Base-by-base conservation (phyloP, 2,329 filamentous ascomycete species). In the Talaromyces atroroseus region DNA sequence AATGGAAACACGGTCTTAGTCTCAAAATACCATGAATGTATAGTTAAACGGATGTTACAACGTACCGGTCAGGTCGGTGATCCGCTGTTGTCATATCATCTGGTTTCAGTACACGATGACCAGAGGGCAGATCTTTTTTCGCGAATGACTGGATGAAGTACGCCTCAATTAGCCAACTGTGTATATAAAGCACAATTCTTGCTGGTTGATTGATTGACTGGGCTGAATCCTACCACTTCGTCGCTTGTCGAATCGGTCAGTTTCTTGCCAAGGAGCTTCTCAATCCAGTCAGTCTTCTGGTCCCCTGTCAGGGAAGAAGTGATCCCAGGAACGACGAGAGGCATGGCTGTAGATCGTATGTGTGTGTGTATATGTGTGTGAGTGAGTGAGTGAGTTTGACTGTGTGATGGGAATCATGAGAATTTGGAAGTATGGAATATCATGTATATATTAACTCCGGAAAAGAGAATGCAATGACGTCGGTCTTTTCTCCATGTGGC, bases 201-300 rank as follows among this genome's bases (percentile, higher is more conserved):
- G 10, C 14, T 36, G 14, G 5, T 2, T 36, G 14, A 2, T 16
- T 36, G 5, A 16, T 16, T 32, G 26, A 21, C 16, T 11, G 3
- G 24, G 20, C 38, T 16, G 36, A 11, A 40, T 23, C 60, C 68
- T 60, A 75, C 73, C 29, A 64, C 63, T 44, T 68, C 67, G 63
- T 74, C 68, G n/a, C 60, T 68, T 4, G 63, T 59, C 2, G 62
- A 59, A 1, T 76, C 72, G 38, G 68, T 69, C 42, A 78, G 66
- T 52, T 70, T 76, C 68, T 78, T 78, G 52, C 76, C 76, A 48
- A 74, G 67, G 32, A 79, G 67, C 63, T 77, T 78, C 47, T 64
- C 68, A 51, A 69, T 65, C 76, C 76, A 78, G 52, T 74, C 70
- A 29, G 67, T 65, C 63, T 70, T 70, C 53, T 70, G 64, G 45